A percentile compares a stretch with the other conserved stretches of the same genome.
Evolutionary conservation across 129 eudicot genomes (phyloP).

Genomic region (Cynara cardunculus): DNA sequence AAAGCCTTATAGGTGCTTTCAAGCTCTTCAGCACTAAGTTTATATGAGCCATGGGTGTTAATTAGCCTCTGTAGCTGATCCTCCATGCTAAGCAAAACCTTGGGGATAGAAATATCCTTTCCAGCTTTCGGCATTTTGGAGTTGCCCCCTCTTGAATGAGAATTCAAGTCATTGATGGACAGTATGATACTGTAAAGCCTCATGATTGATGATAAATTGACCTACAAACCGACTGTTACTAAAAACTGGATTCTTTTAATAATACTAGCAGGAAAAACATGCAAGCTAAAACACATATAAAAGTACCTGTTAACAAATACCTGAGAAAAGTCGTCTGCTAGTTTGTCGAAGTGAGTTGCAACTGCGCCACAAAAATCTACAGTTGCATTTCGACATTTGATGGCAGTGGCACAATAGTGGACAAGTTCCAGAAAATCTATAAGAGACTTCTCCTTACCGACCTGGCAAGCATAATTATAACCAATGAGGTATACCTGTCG

Average conservation of each 20-base stretch:
- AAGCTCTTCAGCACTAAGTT: slow-evolving; percentile 10
- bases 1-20: slow-evolving; percentile 26
- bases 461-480: slow-evolving; percentile 44
- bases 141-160: slow-evolving; percentile 25
- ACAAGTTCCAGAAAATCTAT: slow-evolving; percentile 53
- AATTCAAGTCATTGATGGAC: slow-evolving; percentile 28
- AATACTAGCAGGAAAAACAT: background rate
- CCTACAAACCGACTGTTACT: slow-evolving; percentile 44
- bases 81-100: slow-evolving; percentile 36
- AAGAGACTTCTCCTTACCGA: slow-evolving; percentile 24
- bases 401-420: slow-evolving; percentile 47
- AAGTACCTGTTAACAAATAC: slow-evolving; percentile 34
- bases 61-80: slow-evolving; percentile 37
- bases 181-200: slow-evolving; percentile 63
- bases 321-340: slow-evolving; percentile 50
- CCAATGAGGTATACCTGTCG: background rate
- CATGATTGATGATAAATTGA: slow-evolving; percentile 31
- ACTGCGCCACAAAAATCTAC: slow-evolving; percentile 34
- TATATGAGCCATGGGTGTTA: slow-evolving; percentile 17
- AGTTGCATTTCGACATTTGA: slow-evolving; percentile 47
- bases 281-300: background rate
- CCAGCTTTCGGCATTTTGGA: slow-evolving; percentile 17
- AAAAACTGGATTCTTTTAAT: slow-evolving; percentile 6
- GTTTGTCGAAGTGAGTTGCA: slow-evolving; percentile 39
- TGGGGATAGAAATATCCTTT: slow-evolving; percentile 20